phyloP scores from a whole-genome alignment of 108 stramenopile species.

The Asterionellopsis glacialis region DNA sequence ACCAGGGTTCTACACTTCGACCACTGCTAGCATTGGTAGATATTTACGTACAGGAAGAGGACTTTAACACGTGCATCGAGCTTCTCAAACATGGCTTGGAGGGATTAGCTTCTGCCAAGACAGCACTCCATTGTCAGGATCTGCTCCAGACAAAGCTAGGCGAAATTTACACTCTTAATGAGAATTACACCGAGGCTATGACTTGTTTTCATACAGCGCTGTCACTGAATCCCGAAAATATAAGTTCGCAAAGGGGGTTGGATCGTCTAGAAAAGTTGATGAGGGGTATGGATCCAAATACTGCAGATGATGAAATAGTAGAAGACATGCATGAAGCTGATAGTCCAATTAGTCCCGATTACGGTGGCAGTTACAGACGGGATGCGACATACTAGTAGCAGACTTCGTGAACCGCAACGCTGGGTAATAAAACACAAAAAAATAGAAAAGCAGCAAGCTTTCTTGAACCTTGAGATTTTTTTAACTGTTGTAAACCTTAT shows the following conservation, averaged over 20 bases:
- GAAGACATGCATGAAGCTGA: constrained; percentile 18
- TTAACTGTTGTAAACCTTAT: too few relatives aligned
- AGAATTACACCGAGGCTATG: constrained; percentile 67
- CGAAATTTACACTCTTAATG: constrained; percentile 58
- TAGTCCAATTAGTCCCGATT: not conserved
- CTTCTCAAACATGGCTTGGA: constrained; percentile 61
- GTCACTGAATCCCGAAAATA: constrained; percentile 65
- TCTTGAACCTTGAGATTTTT: too few relatives aligned
- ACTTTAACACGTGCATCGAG: constrained; percentile 56
- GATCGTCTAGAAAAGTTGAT: constrained; percentile 76
- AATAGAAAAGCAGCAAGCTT: too few relatives aligned
- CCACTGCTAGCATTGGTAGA: constrained; percentile 72
- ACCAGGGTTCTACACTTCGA: constrained; percentile 52
- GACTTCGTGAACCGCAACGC: too few relatives aligned
- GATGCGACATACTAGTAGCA: too few relatives aligned
- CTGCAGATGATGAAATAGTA: constrained; percentile 24
- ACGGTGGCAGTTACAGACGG: not conserved
- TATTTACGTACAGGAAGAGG: constrained; percentile 52
- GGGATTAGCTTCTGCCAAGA: constrained; percentile 27
- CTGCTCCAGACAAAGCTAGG: constrained; percentile 63
- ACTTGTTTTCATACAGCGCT: constrained; percentile 70
- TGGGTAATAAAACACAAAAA: not conserved
- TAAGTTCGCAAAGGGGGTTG: constrained; percentile 47
- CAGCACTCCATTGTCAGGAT: constrained; percentile 30
- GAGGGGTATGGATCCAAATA: constrained; percentile 33